Conservation (phyloP, 202 grass and related monocot species). For the Musa balbisiana region DNA sequence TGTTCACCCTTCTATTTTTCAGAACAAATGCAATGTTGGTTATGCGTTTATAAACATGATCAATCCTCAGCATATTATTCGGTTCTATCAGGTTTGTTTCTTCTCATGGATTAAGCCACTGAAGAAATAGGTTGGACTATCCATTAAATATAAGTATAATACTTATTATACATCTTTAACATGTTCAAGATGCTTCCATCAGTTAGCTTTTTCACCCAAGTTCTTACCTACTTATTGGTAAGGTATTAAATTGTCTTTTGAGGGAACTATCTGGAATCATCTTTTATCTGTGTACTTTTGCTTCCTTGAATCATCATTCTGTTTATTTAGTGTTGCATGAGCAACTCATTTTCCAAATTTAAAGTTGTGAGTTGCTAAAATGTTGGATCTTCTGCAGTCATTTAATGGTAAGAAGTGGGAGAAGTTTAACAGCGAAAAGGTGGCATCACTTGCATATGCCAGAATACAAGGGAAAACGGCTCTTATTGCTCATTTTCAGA, state of each 20-base stretch:
- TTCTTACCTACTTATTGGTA: neutral
- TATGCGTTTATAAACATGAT: slow-evolving; percentile 99
- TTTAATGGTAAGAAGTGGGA: slow-evolving; percentile 94
- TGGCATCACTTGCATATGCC: slow-evolving; percentile 83
- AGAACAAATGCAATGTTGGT: slow-evolving; percentile 98
- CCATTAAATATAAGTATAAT: neutral
- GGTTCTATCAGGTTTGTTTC: slow-evolving; percentile 68
- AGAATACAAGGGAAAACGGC: slow-evolving; percentile 83
- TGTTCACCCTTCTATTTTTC: slow-evolving; percentile 20
- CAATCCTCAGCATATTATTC: slow-evolving; percentile 75
- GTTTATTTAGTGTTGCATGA: neutral
- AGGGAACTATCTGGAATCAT: neutral
- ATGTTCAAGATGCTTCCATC: neutral
- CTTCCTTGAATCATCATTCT: neutral
- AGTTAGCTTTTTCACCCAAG: neutral
- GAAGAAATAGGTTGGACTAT: neutral
- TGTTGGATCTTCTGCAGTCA: slow-evolving; percentile 40
- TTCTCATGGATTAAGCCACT: neutral
- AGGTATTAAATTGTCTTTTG: neutral
- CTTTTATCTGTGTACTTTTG: neutral
- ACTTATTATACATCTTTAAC: neutral
- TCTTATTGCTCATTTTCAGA: slow-evolving; percentile 90
- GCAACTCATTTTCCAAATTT: neutral
- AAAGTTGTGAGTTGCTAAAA: neutral
- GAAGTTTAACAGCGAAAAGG: slow-evolving; percentile 93